Conservation (phyloP, 1,139 yeast species). For the Hyphopichia pseudoburtonii region DNA sequence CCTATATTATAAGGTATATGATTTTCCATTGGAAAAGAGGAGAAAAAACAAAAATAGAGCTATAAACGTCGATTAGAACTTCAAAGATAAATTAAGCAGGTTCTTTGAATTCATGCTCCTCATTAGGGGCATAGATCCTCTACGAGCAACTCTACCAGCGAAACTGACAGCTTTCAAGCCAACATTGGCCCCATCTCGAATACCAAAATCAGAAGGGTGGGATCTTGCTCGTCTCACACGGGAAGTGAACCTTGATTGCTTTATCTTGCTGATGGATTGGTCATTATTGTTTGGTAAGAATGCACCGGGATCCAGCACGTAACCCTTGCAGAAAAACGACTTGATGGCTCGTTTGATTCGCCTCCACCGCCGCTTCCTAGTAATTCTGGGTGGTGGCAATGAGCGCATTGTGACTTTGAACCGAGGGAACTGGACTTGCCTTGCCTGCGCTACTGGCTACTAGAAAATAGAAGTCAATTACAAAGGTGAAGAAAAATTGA, state of each 20-base stretch:
- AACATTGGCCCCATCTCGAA: constrained; percentile 17
- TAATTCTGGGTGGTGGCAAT: constrained; percentile 45
- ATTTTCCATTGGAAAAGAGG: too few relatives aligned
- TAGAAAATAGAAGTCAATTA: not conserved
- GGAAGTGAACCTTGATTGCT: constrained; percentile 22
- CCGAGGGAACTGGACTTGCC: too few relatives aligned
- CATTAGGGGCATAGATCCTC: constrained; percentile 23
- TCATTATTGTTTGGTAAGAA: constrained; percentile 13
- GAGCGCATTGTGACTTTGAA: constrained; percentile 45
- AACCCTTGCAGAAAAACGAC: constrained; percentile 27
- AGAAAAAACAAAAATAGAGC: not conserved
- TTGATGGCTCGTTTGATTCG: constrained; percentile 32
- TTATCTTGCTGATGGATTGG: constrained; percentile 22
- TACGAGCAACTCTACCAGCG: constrained; percentile 24
- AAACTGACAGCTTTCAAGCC: constrained; percentile 25
- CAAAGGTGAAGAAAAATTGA: not conserved
- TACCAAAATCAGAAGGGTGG: not conserved
- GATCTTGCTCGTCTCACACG: constrained; percentile 7
- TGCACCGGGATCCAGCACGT: constrained; percentile 31
- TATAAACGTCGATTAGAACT: too few relatives aligned
- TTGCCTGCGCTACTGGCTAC: too few relatives aligned
- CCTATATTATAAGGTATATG: too few relatives aligned
- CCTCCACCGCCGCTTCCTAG: constrained; percentile 38
- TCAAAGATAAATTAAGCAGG: constrained; percentile 17
- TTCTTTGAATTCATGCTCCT: constrained; percentile 12